Conservation (phyloP, 179 eudicot species). For the Silene coronaria region DNA sequence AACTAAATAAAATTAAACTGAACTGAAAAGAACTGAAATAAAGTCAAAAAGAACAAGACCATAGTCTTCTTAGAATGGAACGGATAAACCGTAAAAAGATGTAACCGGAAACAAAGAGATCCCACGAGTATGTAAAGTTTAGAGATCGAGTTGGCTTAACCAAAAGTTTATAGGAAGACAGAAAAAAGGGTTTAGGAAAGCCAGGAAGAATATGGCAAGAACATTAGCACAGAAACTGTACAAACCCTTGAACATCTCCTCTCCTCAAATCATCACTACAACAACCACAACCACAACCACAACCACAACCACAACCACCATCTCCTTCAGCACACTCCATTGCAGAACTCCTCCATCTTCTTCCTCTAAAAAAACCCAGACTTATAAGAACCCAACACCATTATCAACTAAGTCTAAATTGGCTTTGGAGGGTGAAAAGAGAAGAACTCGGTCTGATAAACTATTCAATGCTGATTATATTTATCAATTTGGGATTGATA, state of each 20-base stretch:
- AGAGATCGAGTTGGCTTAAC: too few relatives aligned
- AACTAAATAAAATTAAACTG: too few relatives aligned
- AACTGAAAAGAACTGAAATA: too few relatives aligned
- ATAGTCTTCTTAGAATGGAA: too few relatives aligned
- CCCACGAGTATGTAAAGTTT: too few relatives aligned
- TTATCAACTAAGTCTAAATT: constrained; percentile 13
- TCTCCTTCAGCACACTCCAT: constrained; percentile 23
- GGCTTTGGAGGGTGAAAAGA: constrained; percentile 39
- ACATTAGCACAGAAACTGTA: constrained; percentile 20
- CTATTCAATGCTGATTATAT: constrained; percentile 55
- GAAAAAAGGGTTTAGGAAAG: background rate
- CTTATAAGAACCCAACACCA: background rate
- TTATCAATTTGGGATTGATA: constrained; percentile 36
- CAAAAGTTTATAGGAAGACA: too few relatives aligned
- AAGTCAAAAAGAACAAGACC: too few relatives aligned
- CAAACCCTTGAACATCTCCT: constrained; percentile 10
- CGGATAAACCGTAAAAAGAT: too few relatives aligned
- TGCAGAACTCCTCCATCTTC: background rate
- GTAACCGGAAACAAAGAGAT: too few relatives aligned
- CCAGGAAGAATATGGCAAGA: constrained; percentile 23
- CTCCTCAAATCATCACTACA: constrained; percentile 19
- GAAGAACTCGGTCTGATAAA: constrained; percentile 77
- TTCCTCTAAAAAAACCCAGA: constrained; percentile 4
- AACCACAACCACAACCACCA: too few relatives aligned
- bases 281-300: too few relatives aligned